Evolutionary conservation across 2,329 filamentous ascomycete species (phyloP), one percentile per base, ranked within the genome.

Genomic region (Penicillium sp.): DNA sequence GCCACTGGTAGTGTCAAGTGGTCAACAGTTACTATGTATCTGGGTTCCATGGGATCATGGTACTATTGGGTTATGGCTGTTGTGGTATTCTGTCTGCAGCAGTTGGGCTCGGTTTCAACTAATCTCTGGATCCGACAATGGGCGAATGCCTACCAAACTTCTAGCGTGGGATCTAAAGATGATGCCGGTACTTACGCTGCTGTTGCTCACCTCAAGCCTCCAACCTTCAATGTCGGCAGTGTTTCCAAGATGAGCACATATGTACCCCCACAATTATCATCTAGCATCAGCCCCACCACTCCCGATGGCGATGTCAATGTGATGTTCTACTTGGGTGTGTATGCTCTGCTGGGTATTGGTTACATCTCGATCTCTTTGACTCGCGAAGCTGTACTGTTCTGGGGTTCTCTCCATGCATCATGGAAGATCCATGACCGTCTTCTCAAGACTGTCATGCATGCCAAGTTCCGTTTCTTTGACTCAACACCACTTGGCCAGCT

Each of bases 391-490:
- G 91, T 96, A 78, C 83, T 99, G 26, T 99, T 99, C 79, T 90
- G 89, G 71, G 95, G 95, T 3, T 97, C 95, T 6, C 81, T 98
- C 47, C 89, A 88, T 26, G 95, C 95, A 3, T 98, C 95, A 26
- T 88, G 85, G 79, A 88, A 87, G 65, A 86, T 99, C 21, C 95
- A 99, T 72, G 83, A 88, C 63, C 81, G 84, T 35, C 81, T 99
- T 54, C 89, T 99, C 72, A 82, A 85, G 27, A 82, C 89, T 1
- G 87, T 99, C 24, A 89, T 91, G 14, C 87, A 93, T 64, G 95
- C 95, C 29, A 93, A 92, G 72, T 98, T 99, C 81, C 92, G 90
- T 71, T 99, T 99, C 79, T 99, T 99, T 69, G 95, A 99, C 70
- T 90, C 93, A 1, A 99, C 95, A 0, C 95, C 95, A 2, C 84